Evolutionary conservation across 768 basidiomycete species (phyloP), one percentile per base, ranked within the genome.

Genomic region (Psilocybe cubensis): DNA sequence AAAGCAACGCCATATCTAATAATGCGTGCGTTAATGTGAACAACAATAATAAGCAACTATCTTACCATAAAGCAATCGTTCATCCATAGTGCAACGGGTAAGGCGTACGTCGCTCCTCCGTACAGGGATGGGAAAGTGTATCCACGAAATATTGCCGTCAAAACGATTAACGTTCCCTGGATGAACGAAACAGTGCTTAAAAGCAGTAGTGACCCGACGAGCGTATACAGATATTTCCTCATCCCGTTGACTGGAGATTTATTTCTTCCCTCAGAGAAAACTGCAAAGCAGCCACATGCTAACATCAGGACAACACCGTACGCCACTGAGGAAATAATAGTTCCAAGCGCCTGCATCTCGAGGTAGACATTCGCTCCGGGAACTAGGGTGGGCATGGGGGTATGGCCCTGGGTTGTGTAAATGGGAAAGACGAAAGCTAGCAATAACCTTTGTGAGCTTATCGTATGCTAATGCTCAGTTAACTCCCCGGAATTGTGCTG

Each of bases 21-120:
- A 4, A 14, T 14, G n/a, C 31, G 31, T 7, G 31, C 14, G 31
- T n/a, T n/a, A n/a, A n/a, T n/a, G n/a, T n/a, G 10, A 10, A 40
- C 2, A n/a, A 23, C 1, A 27, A 2, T 4, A 33, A 2, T 18
- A 49, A 14, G 44, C 20, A 40, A 9, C 29, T 23, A 1, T 45
- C 63, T 47, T 23, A 61, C 63, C 63, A 61, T 64, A 27, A 64
- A 59, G 8, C 54, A 60, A 43, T 64, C 63, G 17, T 60, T 57
- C 2, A 51, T 58, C 63, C 63, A 64, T 12, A 61, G 51, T 8
- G 58, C 50, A n/a, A 61, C 41, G 1, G 63, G 59, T 41, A 64
- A 46, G 38, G 54, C 44, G 25, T 53, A 24, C 6, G 59, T 57
- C 11, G 55, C 47, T 11, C 54, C 54, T 8, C 51, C 54, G n/a